Base-by-base conservation (phyloP, 345 rosid species). In the Durio zibethinus region DNA sequence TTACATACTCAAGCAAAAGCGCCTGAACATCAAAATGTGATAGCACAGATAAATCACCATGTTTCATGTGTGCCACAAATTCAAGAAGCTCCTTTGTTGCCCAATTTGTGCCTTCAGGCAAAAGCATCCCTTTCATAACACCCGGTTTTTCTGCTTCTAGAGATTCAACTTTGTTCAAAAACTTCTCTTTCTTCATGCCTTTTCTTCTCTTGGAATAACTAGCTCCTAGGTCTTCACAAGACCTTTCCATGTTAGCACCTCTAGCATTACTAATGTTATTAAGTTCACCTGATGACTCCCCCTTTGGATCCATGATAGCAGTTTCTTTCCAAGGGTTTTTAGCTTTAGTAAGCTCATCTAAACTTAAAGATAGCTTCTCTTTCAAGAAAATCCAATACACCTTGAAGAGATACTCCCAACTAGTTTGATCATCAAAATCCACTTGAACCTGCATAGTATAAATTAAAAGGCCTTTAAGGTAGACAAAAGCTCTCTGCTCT, bases 371-470 rank as follows among this genome's bases (percentile, higher is more conserved):
- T 67, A 90, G 86, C 72, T 90, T 88, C 76, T 84, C 92, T 89
- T 93, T 96, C 78, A 92, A 79, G 76, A 73, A 84, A 74, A 85
- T 76, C 99, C 99, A 96, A 80, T 96, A 96, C 27, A 90, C 88
- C 85, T 93, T 96, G 85, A 96, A 96, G 67, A 96, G 93, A 91
- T 92, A 96, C 85, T 96, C 98, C 98, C 98, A 96, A 88, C 98
- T 96, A 80, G 83, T 86, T 83, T 87, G 85, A 82, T 96, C 99
- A 82, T 96, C 99, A 86, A 96, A 96, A 85, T 95, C 98, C 85
- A 95, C 99, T 84, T 90, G 89, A 83, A 91, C 94, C 99, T 95
- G 88, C 72, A 76, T 29, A 81, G 11, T 69, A 69, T 43, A 80
- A 76, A 72, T 70, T 50, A 50, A 71, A 71, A 33, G 61, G 43